Conservation (phyloP, 2,329 filamentous ascomycete species). For the Epichloe amarillans region DNA sequence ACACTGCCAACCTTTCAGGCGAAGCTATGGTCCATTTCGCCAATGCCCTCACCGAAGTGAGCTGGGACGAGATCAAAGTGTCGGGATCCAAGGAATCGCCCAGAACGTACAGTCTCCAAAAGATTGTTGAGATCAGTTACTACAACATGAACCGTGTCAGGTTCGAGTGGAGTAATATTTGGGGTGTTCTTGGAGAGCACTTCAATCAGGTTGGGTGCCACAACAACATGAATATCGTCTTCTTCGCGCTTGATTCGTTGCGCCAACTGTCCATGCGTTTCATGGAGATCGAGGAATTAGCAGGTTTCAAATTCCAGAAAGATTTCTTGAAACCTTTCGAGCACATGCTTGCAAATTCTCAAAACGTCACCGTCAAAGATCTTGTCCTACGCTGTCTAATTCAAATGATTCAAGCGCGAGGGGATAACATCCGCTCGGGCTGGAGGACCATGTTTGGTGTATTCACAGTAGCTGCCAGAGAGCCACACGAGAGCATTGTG, state of each 20-base stretch:
- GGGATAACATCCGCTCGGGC: conserved; percentile 91
- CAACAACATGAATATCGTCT: conserved; percentile 90
- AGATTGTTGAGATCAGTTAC: conserved; percentile 96
- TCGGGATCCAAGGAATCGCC: conserved; percentile 93
- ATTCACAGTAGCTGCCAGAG: conserved; percentile 87
- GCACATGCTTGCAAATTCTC: conserved; percentile 90
- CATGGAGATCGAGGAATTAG: conserved; percentile 94
- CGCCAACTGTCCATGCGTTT: conserved; percentile 96
- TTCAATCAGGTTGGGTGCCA: conserved; percentile 98
- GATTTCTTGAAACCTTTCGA: conserved; percentile 98
- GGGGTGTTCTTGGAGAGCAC: conserved; percentile 93
- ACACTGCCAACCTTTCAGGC: conserved; percentile 82
- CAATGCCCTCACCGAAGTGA: conserved; percentile 81
- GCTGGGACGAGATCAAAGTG: conserved; percentile 97
- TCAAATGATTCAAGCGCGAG: conserved; percentile 96
- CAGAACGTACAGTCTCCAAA: conserved; percentile 92
- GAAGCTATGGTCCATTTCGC: conserved; percentile 96
- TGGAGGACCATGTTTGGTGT: conserved; percentile 99
- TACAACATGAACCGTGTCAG: conserved; percentile 99
- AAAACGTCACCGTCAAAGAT: conserved; percentile 85
- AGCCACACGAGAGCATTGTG: conserved; percentile 89
- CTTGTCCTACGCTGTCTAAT: conserved; percentile 93
- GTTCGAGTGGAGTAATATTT: conserved; percentile 97
- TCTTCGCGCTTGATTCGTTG: conserved; percentile 90
- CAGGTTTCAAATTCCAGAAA: conserved; percentile 99